A percentile compares a stretch with the other conserved stretches of the same genome.
Conservation (phyloP, 2,329 filamentous ascomycete genomes). For the Septoria petroselini region DNA sequence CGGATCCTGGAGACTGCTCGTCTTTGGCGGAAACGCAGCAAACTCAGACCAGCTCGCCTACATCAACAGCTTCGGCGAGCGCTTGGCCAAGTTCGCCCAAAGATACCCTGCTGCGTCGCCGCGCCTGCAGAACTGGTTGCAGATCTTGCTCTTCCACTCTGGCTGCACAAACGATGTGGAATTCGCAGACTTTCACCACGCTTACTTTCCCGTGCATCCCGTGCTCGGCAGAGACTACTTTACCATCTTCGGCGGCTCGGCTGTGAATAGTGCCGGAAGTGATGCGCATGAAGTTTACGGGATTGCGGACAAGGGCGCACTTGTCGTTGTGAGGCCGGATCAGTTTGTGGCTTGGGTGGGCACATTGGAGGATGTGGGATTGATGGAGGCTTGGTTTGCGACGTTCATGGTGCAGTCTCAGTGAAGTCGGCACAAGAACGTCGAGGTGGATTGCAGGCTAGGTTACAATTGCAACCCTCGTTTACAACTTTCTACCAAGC, state of each 20-base stretch:
- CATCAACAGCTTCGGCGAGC: conserved; percentile 6
- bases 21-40: conserved; percentile 22
- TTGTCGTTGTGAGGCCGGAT: conserved; percentile 17
- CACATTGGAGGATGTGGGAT: conserved; percentile 2
- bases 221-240: conserved; percentile 5
- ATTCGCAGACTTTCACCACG: conserved; percentile 5
- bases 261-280: background rate
- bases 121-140: background rate
- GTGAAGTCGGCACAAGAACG: no score
- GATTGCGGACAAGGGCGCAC: conserved; percentile 6
- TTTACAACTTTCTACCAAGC: background rate
- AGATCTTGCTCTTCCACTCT: conserved; percentile 15
- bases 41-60: background rate
- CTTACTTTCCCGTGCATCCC: conserved; percentile 8
- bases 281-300: conserved; percentile 1
- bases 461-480: background rate
- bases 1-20: conserved; percentile 24
- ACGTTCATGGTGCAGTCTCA: conserved; percentile 11
- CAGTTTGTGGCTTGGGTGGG: conserved; percentile 17
- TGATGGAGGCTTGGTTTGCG: conserved; percentile 12
- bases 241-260: conserved; percentile 3
- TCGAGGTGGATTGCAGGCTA: no score
- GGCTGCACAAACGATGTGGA: conserved; percentile 1
- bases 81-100: background rate
- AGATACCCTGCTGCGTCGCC: conserved; percentile 1